These are phyloP conservation scores for Yamadazyma atmosphaerica DNA, from an alignment of 1,139 yeast genomes.

Conservation along the genomic window DNA sequence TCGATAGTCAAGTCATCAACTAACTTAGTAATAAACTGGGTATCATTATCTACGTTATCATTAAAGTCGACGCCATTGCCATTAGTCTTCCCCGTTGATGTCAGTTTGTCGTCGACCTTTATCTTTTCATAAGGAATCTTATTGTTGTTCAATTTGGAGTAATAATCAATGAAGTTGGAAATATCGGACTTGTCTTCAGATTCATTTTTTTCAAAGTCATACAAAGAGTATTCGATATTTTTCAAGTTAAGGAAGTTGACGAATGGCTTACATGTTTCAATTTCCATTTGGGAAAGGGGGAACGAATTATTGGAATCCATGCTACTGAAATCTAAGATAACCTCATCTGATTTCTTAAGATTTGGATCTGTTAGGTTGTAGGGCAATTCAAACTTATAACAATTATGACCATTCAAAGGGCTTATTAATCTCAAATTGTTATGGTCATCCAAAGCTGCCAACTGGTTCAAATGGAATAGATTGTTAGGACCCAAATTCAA, in stretches of 20 bases:
- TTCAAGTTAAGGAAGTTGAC: conserved; percentile 47
- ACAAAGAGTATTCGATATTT: conserved; percentile 34
- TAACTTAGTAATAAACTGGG: conserved; percentile 11
- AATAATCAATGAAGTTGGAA: conserved; percentile 8
- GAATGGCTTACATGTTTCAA: conserved; percentile 64
- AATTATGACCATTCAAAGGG: conserved; percentile 43
- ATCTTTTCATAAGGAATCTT: conserved; percentile 7
- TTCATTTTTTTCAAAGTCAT: conserved; percentile 15
- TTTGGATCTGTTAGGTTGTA: conserved; percentile 11
- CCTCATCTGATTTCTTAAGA: conserved; percentile 3
- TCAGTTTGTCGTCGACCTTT: conserved; percentile 5
- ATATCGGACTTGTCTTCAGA: conserved; percentile 6
- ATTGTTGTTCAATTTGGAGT: conserved; percentile 5
- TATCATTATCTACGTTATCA: conserved; percentile 6
- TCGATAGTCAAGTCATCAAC: conserved; percentile 12
- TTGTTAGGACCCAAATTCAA: conserved; percentile 17
- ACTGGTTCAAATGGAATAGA: conserved; percentile 24
- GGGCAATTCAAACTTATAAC: conserved; percentile 49
- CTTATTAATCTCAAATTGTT: conserved; percentile 44
- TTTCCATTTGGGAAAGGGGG: conserved; percentile 62
- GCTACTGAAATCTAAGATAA: not conserved
- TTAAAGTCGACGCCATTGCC: not conserved
- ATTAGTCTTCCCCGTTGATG: not conserved
- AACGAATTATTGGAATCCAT: conserved; percentile 6
- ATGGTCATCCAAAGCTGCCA: conserved; percentile 37